Percentiles rank a stretch among this genome's conserved stretches.
Conservation (phyloP, 179 eudicot species). For the Camellia oleifera region DNA sequence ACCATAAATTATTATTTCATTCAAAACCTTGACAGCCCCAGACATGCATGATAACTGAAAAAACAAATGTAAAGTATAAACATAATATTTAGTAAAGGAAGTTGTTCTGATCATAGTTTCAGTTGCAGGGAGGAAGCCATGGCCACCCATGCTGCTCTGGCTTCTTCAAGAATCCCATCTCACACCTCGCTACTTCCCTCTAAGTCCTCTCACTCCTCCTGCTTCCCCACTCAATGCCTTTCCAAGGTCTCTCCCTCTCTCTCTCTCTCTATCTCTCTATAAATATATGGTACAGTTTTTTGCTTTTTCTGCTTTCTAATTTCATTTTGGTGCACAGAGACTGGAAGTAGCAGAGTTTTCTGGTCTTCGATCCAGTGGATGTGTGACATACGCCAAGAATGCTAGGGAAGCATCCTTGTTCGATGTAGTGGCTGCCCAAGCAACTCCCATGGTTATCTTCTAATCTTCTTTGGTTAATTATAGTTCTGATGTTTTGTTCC, state of each 20-base stretch:
- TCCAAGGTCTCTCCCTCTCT: constrained; percentile 40
- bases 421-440: constrained; percentile 71
- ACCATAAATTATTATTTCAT: constrained; percentile 31
- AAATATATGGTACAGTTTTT: not conserved
- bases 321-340: constrained; percentile 38
- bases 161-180: constrained; percentile 73
- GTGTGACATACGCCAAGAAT: constrained; percentile 45
- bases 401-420: constrained; percentile 60
- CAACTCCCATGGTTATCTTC: constrained; percentile 51
- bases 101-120: not conserved
- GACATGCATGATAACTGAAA: not conserved
- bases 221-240: constrained; percentile 61
- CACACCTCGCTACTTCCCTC: constrained; percentile 45
- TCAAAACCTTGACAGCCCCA: constrained; percentile 3
- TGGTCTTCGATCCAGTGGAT: constrained; percentile 66
- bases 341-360: constrained; percentile 69
- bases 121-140: constrained; percentile 30
- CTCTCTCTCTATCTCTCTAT: not conserved
- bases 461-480: not conserved
- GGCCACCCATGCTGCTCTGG: constrained; percentile 93
- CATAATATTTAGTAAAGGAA: not conserved
- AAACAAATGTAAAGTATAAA: not conserved
- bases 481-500: not conserved
- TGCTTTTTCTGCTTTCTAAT: not conserved
- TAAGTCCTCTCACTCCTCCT: constrained; percentile 43